phyloP scores from a whole-genome alignment of 768 basidiomycete species.

The Hygrocybe punicea region DNA sequence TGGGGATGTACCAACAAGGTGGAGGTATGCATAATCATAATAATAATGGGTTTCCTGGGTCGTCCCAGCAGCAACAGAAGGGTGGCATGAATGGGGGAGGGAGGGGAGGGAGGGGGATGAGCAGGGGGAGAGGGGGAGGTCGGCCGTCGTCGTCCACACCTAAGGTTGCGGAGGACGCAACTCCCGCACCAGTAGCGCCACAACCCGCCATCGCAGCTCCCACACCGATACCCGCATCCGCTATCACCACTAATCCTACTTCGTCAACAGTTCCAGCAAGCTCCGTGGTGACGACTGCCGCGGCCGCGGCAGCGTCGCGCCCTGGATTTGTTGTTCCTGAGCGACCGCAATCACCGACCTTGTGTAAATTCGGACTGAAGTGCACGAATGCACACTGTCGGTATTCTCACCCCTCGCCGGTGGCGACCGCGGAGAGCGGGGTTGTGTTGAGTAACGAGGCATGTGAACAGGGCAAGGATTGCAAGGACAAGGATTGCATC shows the following conservation, averaged over 20 bases:
- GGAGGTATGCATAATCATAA: constrained; percentile 34
- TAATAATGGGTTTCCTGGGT: constrained; percentile 39
- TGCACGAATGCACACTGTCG: constrained; percentile 88
- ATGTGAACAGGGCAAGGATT: constrained; percentile 84
- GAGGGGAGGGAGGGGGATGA: constrained; percentile 39
- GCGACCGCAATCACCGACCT: constrained; percentile 78
- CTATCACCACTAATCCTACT: background rate
- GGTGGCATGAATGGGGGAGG: constrained; percentile 25
- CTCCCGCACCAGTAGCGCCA: constrained; percentile 18
- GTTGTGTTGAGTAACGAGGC: constrained; percentile 92
- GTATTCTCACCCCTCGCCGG: constrained; percentile 95
- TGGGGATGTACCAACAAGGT: constrained; percentile 43
- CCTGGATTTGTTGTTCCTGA: constrained; percentile 61
- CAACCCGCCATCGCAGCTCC: constrained; percentile 32
- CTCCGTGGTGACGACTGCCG: constrained; percentile 13
- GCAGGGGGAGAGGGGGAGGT: constrained; percentile 50
- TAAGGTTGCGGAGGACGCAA: constrained; percentile 12
- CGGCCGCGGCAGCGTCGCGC: constrained; percentile 28
- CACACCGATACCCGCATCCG: constrained; percentile 20
- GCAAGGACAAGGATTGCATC: constrained; percentile 91
- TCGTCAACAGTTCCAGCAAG: background rate
- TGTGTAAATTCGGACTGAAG: constrained; percentile 91
- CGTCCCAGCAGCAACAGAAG: constrained; percentile 25
- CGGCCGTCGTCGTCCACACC: constrained; percentile 29
- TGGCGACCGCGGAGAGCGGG: constrained; percentile 91